Conservation (phyloP, 2,329 filamentous ascomycete genomes). For the Colletotrichum eremochloae region DNA sequence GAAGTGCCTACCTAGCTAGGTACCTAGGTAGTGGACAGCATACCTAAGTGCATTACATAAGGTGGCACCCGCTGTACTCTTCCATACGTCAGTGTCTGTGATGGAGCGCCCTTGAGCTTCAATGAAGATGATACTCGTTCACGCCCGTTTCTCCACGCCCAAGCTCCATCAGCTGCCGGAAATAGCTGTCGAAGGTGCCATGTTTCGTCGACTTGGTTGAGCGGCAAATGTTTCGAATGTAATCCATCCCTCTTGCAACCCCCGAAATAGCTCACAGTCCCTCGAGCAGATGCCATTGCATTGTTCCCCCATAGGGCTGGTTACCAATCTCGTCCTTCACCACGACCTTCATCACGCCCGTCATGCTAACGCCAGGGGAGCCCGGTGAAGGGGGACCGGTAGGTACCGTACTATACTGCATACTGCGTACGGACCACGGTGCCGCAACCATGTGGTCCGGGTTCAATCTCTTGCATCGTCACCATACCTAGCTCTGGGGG, state of each 20-base stretch:
- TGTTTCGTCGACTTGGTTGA: constrained; percentile 6
- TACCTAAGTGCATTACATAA: neutral
- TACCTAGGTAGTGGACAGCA: too few relatives aligned
- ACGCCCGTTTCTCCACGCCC: neutral
- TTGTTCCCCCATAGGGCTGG: constrained; percentile 33
- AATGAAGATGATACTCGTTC: constrained; percentile 31
- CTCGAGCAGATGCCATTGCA: constrained; percentile 19
- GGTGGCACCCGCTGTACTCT: neutral
- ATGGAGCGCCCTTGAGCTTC: neutral
- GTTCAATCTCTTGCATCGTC: constrained; percentile 37
- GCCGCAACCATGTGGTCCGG: constrained; percentile 22
- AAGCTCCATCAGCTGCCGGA: constrained; percentile 7
- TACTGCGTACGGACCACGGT: neutral
- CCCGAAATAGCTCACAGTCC: constrained; percentile 26
- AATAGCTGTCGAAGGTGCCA: constrained; percentile 1
- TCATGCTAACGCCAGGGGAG: constrained; percentile 35
- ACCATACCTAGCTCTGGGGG: constrained; percentile 16
- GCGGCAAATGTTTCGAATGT: constrained; percentile 7
- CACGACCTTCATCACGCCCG: constrained; percentile 24
- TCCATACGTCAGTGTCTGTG: neutral
- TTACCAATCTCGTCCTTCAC: constrained; percentile 10
- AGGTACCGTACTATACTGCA: too few relatives aligned
- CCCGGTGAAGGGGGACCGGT: too few relatives aligned
- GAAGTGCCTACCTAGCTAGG: too few relatives aligned
- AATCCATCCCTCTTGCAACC: neutral